Evolutionary conservation across 139 green algal species (phyloP), one percentile per base, ranked within the genome.

Genomic region (Picochlorum sp.): DNA sequence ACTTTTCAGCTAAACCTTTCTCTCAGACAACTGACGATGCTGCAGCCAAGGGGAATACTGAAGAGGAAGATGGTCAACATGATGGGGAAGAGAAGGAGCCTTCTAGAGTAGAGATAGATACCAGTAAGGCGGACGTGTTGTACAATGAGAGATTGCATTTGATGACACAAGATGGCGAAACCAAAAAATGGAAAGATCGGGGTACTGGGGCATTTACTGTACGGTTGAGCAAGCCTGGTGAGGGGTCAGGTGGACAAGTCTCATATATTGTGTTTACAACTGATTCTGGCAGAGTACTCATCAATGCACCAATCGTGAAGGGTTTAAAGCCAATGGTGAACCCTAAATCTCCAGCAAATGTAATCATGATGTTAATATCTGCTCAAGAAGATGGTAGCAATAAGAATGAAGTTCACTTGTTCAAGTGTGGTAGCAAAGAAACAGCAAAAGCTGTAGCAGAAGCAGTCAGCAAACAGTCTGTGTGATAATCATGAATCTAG

Each of bases 131-230:
- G 20, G 57, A 75, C 41, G 33, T 76, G 28, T 53, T 74, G 36
- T 37, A 55, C 50, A 63, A 59, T 41, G 35, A 63, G 30, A 50
- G 67, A 41, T 24, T 68, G 7, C 40, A 58, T 31, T 41, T 74
- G 45, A 44, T 64, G 13, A 51, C 13, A 32, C 58, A 61, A 33
- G 32, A 25, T 2, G n/a, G n/a, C 1, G 39, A 29, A 61, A 43
- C 24, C 3, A 74, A 74, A 33, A 76, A 74, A 33, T 76, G 69
- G 69, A 44, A 57, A 33, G 56, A 76, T 56, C 55, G 57, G 50
- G 69, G 69, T 12, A 18, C 14, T 13, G 69, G 69, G 30, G 67
- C 47, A 40, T 55, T 75, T 36, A 64, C 69, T 61, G 45, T 76
- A 55, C 65, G 65, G 13, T 47, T 50, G 22, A 35, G 47, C 14